phyloP scores from a whole-genome alignment of 495 filamentous ascomycete species.

The Tuber aestivum region DNA sequence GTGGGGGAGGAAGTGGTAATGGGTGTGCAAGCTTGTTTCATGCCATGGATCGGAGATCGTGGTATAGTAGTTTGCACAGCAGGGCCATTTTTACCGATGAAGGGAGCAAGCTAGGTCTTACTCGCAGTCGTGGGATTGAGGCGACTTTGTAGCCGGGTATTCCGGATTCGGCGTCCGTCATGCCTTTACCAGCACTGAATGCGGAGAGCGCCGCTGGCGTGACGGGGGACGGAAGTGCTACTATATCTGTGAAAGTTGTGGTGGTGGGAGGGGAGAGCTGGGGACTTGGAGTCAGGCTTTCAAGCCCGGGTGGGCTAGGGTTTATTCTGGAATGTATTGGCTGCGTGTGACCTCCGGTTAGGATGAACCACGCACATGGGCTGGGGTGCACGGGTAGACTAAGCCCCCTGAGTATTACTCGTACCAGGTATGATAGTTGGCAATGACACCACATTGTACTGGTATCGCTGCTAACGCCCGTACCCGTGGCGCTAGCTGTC shows the following conservation, averaged over 20 bases:
- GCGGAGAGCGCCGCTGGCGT: constrained; percentile 16
- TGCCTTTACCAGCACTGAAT: constrained; percentile 11
- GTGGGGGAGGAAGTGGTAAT: constrained; percentile 58
- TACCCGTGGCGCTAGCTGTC: too few relatives aligned
- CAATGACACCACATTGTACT: too few relatives aligned
- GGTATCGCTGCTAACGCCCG: too few relatives aligned
- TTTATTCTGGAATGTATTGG: background rate
- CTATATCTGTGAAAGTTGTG: background rate
- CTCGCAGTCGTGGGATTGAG: constrained; percentile 50
- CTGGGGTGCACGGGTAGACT: too few relatives aligned
- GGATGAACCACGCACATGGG: too few relatives aligned
- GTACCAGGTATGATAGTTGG: too few relatives aligned
- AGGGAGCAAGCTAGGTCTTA: constrained; percentile 68
- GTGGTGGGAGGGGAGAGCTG: background rate
- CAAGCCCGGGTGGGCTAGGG: constrained; percentile 16
- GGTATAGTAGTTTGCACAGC: constrained; percentile 65
- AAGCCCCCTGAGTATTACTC: too few relatives aligned
- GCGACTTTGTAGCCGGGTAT: constrained; percentile 26
- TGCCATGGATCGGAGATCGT: constrained; percentile 75
- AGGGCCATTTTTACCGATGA: constrained; percentile 60
- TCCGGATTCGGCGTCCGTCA: constrained; percentile 8
- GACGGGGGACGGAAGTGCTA: background rate
- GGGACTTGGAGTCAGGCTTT: background rate
- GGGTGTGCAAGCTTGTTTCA: constrained; percentile 78
- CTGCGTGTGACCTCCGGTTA: background rate